Base-by-base conservation (phyloP, 331 rosid species). In the Dryas integrifolia region DNA sequence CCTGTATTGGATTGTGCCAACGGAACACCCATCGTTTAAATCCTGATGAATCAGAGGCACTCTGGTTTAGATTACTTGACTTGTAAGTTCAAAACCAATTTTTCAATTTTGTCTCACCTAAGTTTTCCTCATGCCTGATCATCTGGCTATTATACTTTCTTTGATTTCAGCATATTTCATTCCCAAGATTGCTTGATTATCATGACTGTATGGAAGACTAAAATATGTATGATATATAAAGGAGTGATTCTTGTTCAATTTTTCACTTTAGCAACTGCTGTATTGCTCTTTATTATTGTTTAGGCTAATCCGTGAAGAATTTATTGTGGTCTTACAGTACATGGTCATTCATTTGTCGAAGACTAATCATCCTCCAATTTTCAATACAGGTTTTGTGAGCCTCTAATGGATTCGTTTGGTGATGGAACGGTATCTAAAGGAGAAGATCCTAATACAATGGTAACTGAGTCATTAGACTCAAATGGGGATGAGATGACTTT, bases 11-110 rank as follows among this genome's bases (percentile, higher is more conserved):
- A 69, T 79, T 95, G 79, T 95, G 99, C 82, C 99, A 95, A 77
- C 82, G 99, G 86, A 95, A 95, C 85, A 95, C 97, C 77, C 99
- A 96, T 80, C 96, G 97, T 62, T 76, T 95, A 78, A 92, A 95
- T 79, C 94, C 92, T 59, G 96, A 88, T 89, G 97, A 95, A 76
- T 86, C 97, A 50, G 96, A 95, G 85, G 85, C 90, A 76, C 90
- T 92, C 65, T 95, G 99, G 99, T 92, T 95, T 82, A 89, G 83
- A 83, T 87, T 95, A 79, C 97, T 95, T 14, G 97, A 91, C 87
- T 92, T 93, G 96, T 93, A 85, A 82, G 98, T 85, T 72, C 59
- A 35, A 69, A 74, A 61, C 69, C 58, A 73, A 60, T 60, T n/a
- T 62, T 76, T 6, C 56, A 14, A 66, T 40, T 61, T 40, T 55